Evolutionary conservation across 441 rosid species (phyloP).

Genomic region (Pelargonium cotyledonis): DNA sequence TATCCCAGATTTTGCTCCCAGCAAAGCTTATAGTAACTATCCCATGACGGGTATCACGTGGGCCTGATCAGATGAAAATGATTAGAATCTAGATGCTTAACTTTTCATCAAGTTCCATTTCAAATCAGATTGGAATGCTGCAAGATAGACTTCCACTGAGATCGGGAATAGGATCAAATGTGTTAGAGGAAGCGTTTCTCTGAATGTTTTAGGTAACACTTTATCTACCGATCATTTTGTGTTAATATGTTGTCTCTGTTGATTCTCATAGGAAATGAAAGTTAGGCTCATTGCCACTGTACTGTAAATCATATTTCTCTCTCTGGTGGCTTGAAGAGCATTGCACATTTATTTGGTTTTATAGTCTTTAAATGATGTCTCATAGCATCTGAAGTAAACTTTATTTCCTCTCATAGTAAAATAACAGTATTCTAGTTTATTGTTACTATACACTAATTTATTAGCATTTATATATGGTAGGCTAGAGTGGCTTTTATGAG

Average conservation of each 20-base stretch:
- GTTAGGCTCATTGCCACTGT: not conserved
- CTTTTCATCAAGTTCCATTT: too few species aligned
- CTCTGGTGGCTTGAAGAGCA: not conserved
- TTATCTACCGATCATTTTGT: not conserved
- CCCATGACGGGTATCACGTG: not conserved
- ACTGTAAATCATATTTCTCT: not conserved
- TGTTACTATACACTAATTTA: not conserved
- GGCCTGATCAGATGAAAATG: too few species aligned
- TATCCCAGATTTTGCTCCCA: conserved; percentile 8
- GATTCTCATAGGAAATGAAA: not conserved
- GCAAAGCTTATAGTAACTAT: conserved; percentile 10
- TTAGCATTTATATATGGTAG: not conserved
- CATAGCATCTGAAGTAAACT: not conserved
- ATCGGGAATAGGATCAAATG: not conserved
- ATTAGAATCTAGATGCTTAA: too few species aligned
- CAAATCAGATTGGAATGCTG: not conserved
- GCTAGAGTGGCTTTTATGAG: not conserved
- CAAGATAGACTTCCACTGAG: not conserved
- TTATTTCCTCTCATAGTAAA: not conserved
- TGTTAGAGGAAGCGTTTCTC: conserved; percentile 4
- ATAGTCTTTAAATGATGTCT: not conserved
- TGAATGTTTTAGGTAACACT: not conserved
- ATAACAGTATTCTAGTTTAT: not conserved
- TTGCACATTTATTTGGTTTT: too few species aligned
- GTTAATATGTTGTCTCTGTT: not conserved